Evolutionary conservation across 257 asterid species (phyloP).

Genomic region (Agastache rugosa): DNA sequence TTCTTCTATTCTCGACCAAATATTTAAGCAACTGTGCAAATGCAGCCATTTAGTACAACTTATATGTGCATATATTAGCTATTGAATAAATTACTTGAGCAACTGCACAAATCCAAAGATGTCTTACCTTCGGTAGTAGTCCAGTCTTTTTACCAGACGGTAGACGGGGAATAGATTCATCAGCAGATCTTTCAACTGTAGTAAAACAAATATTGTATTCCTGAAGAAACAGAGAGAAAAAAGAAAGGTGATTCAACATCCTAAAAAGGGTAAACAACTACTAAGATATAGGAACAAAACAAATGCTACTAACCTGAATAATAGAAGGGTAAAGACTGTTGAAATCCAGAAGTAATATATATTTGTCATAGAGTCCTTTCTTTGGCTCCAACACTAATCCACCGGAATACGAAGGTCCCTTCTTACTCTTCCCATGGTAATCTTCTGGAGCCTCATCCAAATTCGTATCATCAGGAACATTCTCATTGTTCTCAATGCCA

Average conservation of each 20-base stretch:
- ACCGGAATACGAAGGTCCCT: constrained; percentile 93
- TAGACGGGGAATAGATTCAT: constrained; percentile 66
- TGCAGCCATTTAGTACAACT: constrained; percentile 27
- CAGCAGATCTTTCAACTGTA: constrained; percentile 80
- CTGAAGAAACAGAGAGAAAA: constrained; percentile 47
- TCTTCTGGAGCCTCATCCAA: constrained; percentile 57
- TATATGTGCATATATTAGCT: constrained; percentile 2
- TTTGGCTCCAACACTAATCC: constrained; percentile 98
- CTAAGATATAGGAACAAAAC: constrained; percentile 26
- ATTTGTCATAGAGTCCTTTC: constrained; percentile 94
- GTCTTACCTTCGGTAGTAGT: constrained; percentile 87
- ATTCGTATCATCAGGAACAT: constrained; percentile 54
- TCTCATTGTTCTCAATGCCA: constrained; percentile 61
- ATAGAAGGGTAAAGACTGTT: constrained; percentile 99
- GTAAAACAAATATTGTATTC: constrained; percentile 98
- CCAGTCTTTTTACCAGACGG: constrained; percentile 81
- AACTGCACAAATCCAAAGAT: not conserved
- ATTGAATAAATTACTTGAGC: constrained; percentile 1
- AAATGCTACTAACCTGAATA: constrained; percentile 72
- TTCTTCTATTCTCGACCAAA: constrained; percentile 88
- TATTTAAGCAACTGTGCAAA: constrained; percentile 72
- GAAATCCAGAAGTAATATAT: constrained; percentile 90
- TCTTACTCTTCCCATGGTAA: constrained; percentile 62
- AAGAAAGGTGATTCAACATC: constrained; percentile 12
- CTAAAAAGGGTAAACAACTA: constrained; percentile 17